A percentile compares a stretch with the other conserved stretches of the same genome.
Conservation (phyloP, 106 monocot species). For the Phalaenopsis equestris region DNA sequence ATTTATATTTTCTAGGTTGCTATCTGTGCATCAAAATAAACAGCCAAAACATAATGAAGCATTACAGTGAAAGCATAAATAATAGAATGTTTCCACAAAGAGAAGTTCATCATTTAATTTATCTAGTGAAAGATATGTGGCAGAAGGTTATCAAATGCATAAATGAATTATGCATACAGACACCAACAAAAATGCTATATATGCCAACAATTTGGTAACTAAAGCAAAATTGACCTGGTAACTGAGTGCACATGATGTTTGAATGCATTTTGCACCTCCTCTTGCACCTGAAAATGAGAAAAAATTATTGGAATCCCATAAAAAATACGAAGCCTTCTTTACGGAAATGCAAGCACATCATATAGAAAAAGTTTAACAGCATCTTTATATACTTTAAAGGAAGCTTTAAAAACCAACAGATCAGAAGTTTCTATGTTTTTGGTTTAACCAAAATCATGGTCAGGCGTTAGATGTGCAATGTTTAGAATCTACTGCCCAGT, state of each 20-base stretch:
- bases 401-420: background rate
- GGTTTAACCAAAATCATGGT: background rate
- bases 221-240: slow-evolving; percentile 23
- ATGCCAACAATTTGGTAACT: background rate
- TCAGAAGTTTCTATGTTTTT: background rate
- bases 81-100: background rate
- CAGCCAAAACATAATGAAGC: background rate
- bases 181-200: background rate
- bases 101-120: background rate
- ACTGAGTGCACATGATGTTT: slow-evolving; percentile 16
- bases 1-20: background rate
- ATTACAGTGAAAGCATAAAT: background rate
- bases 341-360: background rate
- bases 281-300: slow-evolving; percentile 43
- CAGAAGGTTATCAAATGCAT: background rate
- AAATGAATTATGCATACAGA: background rate
- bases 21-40: background rate
- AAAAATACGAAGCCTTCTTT: background rate
- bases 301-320: background rate
- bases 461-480: background rate
- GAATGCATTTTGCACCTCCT: slow-evolving; percentile 53
- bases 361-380: background rate
- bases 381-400: background rate
- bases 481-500: background rate
- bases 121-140: background rate